Base-by-base conservation (phyloP, 176 grass and related monocot species). In the Aechmea fasciata region DNA sequence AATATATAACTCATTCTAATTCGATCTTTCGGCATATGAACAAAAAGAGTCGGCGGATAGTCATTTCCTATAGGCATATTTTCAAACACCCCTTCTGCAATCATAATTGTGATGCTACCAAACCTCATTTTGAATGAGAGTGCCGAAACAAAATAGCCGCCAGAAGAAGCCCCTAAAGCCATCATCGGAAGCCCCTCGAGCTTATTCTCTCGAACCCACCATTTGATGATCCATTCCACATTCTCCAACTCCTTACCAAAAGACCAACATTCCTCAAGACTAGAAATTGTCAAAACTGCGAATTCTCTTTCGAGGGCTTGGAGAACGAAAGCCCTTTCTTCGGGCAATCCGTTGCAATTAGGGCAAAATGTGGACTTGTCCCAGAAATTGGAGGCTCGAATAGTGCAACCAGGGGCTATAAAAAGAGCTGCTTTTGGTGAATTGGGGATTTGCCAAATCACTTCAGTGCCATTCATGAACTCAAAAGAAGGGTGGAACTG, bases 1-100 rank as follows among this genome's bases (percentile, higher is more conserved):
- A 33, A 69, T 50, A 97, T 78, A 65, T 11, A 29, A 33, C 2
- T 55, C 59, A 78, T 83, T 67, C 74, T 85, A 11, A 52, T 41
- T 3, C 11, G 55, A 69, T 97, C 89, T 76, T 82, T 92, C 51
- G 85, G 77, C 94, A 97, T 97, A 70, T 92, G 94, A 64, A 97
- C 86, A 77, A 92, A 97, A 79, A 97, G 84, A 63, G 86, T 78
- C 50, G 94, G 89, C 3, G 94, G 86, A 65, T 97, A 92, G 24
- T 69, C 49, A n/a, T 77, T 47, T 0, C 74, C 79, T 68, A 97
- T 55, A 6, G 70, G 51, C 77, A 87, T 81, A 0, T 69, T 5
- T 50, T 49, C 54, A 52, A 87, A 97, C 75, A 85, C 25, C 25
- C 94, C 94, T 81, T 90, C 89, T 3, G 94, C 82, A 53, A 97